Evolutionary conservation across 495 filamentous ascomycete species (phyloP).

Genomic region (Aspergillus cavernicola): DNA sequence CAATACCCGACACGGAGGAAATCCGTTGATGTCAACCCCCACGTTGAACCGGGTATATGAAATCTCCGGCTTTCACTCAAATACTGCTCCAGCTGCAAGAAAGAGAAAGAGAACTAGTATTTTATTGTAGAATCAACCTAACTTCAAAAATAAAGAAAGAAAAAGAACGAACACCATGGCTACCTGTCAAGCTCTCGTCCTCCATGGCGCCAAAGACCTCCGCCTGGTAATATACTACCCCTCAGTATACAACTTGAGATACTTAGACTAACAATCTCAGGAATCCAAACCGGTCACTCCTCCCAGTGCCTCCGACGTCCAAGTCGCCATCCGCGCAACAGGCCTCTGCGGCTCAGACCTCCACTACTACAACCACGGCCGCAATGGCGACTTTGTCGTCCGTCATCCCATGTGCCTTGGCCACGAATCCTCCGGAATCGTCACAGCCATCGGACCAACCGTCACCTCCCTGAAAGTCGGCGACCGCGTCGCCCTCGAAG

Average conservation of each 20-base stretch:
- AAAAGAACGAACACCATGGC: constrained; percentile 21
- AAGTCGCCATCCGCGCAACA: constrained; percentile 69
- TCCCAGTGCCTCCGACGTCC: constrained; percentile 57
- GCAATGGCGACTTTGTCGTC: constrained; percentile 77
- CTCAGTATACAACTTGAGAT: neutral
- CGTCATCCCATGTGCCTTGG: constrained; percentile 70
- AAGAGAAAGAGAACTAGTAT: too few relatives aligned
- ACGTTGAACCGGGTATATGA: constrained; percentile 6
- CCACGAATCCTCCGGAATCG: constrained; percentile 72
- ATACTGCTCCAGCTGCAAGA: neutral
- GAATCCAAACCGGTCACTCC: constrained; percentile 39
- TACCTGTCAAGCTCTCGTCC: constrained; percentile 56
- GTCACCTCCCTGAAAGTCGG: constrained; percentile 46
- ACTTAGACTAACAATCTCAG: constrained; percentile 20
- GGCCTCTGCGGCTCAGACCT: constrained; percentile 83
- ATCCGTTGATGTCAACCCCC: constrained; percentile 23
- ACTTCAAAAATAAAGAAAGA: neutral
- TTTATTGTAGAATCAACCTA: too few relatives aligned
- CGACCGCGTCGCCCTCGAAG: constrained; percentile 78
- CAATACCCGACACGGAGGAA: constrained; percentile 37
- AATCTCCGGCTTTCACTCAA: constrained; percentile 1
- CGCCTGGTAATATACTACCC: constrained; percentile 47
- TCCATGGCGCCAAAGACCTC: constrained; percentile 66
- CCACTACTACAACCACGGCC: constrained; percentile 80
- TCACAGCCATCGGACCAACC: constrained; percentile 57